phyloP scores from a whole-genome alignment of 176 grass and related monocot genomes.

The Aegilops bicornis region DNA sequence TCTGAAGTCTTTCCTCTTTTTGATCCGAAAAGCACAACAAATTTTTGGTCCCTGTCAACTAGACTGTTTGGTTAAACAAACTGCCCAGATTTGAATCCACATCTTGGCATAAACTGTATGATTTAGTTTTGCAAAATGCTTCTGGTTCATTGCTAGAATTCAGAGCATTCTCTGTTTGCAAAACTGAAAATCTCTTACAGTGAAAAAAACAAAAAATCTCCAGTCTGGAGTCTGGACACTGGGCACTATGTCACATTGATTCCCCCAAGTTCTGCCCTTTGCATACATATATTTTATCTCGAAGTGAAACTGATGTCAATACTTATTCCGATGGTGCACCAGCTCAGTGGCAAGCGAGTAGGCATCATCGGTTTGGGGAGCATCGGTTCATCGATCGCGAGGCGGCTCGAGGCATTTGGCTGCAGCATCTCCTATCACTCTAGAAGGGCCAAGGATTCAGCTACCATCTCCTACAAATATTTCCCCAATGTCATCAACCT shows the following conservation, averaged over 20 bases:
- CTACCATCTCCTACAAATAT: conserved; percentile 10
- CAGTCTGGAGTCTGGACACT: too few species aligned
- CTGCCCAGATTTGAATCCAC: neutral
- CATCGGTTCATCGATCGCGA: conserved; percentile 46
- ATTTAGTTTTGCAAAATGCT: neutral
- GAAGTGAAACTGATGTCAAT: neutral
- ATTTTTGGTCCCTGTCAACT: neutral
- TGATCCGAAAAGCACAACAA: neutral
- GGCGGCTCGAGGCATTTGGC: conserved; percentile 51
- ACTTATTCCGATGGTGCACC: neutral
- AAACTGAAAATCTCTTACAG: too few species aligned
- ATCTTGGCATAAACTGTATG: too few species aligned
- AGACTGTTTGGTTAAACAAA: neutral
- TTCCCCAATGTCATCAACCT: conserved; percentile 4
- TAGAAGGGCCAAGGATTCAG: conserved; percentile 18
- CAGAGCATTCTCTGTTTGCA: too few species aligned
- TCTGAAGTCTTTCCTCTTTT: neutral
- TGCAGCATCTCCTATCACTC: conserved; percentile 53
- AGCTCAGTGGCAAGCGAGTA: conserved; percentile 52
- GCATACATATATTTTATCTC: neutral
- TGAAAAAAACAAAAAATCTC: too few species aligned
- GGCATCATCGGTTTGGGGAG: conserved; percentile 66
- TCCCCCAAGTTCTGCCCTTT: neutral
- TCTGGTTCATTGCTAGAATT: neutral
- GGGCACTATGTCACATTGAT: too few species aligned